Base-by-base conservation (phyloP, 2,329 filamentous ascomycete species). In the Didymella pinodella region DNA sequence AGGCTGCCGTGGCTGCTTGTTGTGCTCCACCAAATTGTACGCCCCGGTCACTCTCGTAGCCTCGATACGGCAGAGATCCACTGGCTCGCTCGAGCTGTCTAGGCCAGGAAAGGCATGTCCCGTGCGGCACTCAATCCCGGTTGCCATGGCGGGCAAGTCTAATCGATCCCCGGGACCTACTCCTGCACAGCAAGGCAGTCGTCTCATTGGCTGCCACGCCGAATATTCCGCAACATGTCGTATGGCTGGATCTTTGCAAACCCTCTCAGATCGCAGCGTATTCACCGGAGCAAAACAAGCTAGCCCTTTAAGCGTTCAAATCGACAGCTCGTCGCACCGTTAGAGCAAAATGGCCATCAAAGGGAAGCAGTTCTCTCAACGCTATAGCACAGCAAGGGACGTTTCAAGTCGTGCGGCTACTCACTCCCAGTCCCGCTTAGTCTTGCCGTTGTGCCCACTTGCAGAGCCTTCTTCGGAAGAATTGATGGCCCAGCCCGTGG, bases 101-200 rank as follows among this genome's bases (percentile, higher is more conserved):
- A 61, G 43, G 34, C 55, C 16, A 20, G 14, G 41, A 51, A 18
- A 48, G 61, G 46, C 47, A 54, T 48, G 38, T 59, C 43, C 66
- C 57, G 62, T 41, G 26, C 66, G 66, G 69, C 64, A 59, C 54
- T 60, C 52, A 41, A 63, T 65, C 66, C 68, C 68, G 67, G 61
- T 55, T 65, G 59, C 65, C 59, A 63, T 55, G 62, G 57, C 52
- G 57, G 53, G 54, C 59, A 60, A 62, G 54, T 58, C 64, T 62
- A 67, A 54, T 54, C 56, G 40, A 34, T 54, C 48, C 47, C 48
- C 52, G 36, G 49, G 14, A 20, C 45, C 45, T 41, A 38, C 55
- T 62, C 48, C 55, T 62, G 54, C 48, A 62, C 38, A 32, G 46
- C 57, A 32, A 31, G 31, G 41, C 40, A 38, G 56, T 36, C 46